These are phyloP conservation scores for Metarhizium brunneum DNA, from an alignment of 2,329 filamentous ascomycete species.

Conservation along the genomic window DNA sequence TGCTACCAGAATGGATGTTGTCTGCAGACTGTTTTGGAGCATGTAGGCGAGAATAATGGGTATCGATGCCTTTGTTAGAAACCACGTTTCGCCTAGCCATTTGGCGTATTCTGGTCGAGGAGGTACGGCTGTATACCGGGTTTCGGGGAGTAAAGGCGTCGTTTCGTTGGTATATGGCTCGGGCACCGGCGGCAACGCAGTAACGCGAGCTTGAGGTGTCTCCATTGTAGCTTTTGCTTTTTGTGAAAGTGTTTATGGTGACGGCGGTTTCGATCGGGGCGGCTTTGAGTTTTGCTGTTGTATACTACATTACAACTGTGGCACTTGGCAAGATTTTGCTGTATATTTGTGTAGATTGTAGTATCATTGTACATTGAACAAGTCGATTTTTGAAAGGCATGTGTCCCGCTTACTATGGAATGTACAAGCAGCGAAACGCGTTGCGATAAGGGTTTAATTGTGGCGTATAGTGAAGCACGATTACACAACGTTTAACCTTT, in stretches of 20 bases:
- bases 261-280: not conserved
- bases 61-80: slow-evolving; percentile 53
- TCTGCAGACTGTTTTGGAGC: slow-evolving; percentile 79
- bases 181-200: not conserved
- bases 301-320: no score
- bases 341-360: no score
- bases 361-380: no score
- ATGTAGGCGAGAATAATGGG: slow-evolving; percentile 80
- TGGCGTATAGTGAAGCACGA: no score
- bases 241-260: not conserved
- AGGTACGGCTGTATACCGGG: no score
- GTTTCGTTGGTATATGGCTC: slow-evolving; percentile 9
- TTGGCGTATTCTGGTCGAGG: not conserved
- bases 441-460: no score
- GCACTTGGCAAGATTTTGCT: no score
- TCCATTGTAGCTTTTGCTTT: not conserved
- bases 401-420: no score
- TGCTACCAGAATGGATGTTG: slow-evolving; percentile 70
- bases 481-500: not conserved
- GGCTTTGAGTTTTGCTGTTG: no score
- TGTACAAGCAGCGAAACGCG: no score
- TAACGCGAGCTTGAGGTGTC: not conserved
- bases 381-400: no score
- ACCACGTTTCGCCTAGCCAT: slow-evolving; percentile 16
- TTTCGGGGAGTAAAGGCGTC: slow-evolving; percentile 9